Base-by-base conservation (phyloP, 2,329 filamentous ascomycete genomes). In the Ophiostoma quercus region DNA sequence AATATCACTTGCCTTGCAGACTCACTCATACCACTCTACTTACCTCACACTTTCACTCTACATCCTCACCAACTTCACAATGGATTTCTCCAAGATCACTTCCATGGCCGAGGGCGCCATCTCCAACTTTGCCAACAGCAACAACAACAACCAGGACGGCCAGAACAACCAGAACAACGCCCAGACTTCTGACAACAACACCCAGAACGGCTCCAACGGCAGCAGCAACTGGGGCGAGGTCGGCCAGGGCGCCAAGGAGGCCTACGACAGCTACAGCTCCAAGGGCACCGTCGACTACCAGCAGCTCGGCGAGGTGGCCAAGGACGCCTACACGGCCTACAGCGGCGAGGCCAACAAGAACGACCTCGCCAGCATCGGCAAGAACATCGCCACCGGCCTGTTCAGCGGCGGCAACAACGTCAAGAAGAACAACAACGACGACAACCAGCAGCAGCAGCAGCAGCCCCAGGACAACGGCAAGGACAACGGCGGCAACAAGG, bases 281-380 rank as follows among this genome's bases (percentile, higher is more conserved):
- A 78, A 79, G 77, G 77, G 77, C 25, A 75, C 67, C 25, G 74
- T 77, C 68, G 77, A 79, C 69, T 77, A 74, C 71, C 70, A 69
- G 62, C 75, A 77, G 70, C 74, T 79, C 29, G 75, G 74, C 66
- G 69, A 72, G 66, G 72, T 80, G 0, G 78, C 78, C 54, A 76
- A 77, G 72, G 75, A 77, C 68, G 77, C 79, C 39, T 77, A 78
- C 66, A 72, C 73, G 11, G 75, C 73, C 8, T 75, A 75, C 74
- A 47, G 67, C 43, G 22, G 37, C 8, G 69, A 71, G 34, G 37
- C 66, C 67, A 71, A 71, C 68, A 71, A 74, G 69, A 51, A 34
- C 25, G 68, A 71, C 57, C 51, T 69, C 41, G 68, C 63, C 29
- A 69, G 71, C 60, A 71, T 69, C 43, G 67, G 70, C 70, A 71